Percentiles rank a stretch among this genome's conserved stretches.
phyloP scores from a whole-genome alignment of 352 stramenopile species.

The Phytophthora meadii region DNA sequence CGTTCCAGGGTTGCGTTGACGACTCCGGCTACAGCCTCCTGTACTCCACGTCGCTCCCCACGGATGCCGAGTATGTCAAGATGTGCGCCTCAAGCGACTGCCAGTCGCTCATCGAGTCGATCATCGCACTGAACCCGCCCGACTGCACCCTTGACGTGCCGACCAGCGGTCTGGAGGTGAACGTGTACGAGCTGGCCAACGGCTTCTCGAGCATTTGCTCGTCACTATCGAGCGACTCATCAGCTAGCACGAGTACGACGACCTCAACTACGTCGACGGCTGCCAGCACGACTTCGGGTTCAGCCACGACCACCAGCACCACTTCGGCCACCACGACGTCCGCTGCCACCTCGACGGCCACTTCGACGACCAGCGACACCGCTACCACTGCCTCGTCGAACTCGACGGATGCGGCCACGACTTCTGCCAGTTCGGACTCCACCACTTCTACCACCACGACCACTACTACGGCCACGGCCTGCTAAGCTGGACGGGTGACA shows the following conservation, averaged over 20 bases:
- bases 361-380: not conserved
- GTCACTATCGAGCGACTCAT: constrained; percentile 24
- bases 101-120: constrained; percentile 29
- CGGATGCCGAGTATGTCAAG: constrained; percentile 27
- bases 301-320: no score
- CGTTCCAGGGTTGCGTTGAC: constrained; percentile 29
- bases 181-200: constrained; percentile 26
- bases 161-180: constrained; percentile 34
- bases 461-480: not conserved
- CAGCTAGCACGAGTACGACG: constrained; percentile 14
- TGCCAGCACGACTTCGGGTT: not conserved
- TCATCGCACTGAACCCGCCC: constrained; percentile 28
- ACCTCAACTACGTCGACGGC: constrained; percentile 6
- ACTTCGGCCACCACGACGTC: not conserved
- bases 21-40: constrained; percentile 43
- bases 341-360: not conserved
- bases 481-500: not conserved
- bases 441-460: not conserved
- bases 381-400: not conserved
- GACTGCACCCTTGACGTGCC: constrained; percentile 39
- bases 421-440: not conserved
- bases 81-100: constrained; percentile 42
- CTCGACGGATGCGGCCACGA: not conserved
- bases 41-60: constrained; percentile 36
- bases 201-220: constrained; percentile 21